Conservation (phyloP, 768 basidiomycete genomes). For the Boletus barrowsii region DNA sequence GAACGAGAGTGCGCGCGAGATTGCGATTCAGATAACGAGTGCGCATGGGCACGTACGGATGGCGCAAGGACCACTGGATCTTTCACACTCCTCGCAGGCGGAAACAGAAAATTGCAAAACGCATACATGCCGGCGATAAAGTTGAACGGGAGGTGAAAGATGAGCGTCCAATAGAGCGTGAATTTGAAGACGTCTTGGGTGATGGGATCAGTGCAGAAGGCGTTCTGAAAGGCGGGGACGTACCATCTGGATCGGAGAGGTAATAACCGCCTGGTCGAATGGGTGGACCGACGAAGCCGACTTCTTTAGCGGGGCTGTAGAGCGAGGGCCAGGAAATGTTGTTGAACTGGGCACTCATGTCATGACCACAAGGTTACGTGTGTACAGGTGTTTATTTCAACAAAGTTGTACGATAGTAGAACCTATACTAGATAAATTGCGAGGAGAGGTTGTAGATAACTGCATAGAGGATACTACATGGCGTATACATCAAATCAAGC, state of each 20-base stretch:
- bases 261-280: constrained; percentile 34
- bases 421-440: too few relatives aligned
- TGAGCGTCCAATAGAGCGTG: constrained; percentile 48
- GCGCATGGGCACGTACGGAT: neutral
- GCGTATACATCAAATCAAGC: neutral
- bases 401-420: too few relatives aligned
- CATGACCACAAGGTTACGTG: neutral
- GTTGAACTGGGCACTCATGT: constrained; percentile 10
- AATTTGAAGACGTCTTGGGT: constrained; percentile 41
- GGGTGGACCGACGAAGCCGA: constrained; percentile 27
- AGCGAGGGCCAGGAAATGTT: constrained; percentile 36
- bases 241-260: constrained; percentile 34
- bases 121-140: constrained; percentile 39
- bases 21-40: neutral
- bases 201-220: neutral
- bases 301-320: constrained; percentile 36
- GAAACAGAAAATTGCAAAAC: constrained; percentile 40
- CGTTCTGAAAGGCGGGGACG: neutral
- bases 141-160: constrained; percentile 44
- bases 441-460: too few relatives aligned
- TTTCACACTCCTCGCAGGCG: constrained; percentile 24
- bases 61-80: constrained; percentile 2
- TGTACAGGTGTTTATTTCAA: too few relatives aligned
- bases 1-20: neutral
- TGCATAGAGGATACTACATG: neutral